Base-by-base conservation (phyloP, 192 early-diverging fungal species). In the Lobosporangium transversale region DNA sequence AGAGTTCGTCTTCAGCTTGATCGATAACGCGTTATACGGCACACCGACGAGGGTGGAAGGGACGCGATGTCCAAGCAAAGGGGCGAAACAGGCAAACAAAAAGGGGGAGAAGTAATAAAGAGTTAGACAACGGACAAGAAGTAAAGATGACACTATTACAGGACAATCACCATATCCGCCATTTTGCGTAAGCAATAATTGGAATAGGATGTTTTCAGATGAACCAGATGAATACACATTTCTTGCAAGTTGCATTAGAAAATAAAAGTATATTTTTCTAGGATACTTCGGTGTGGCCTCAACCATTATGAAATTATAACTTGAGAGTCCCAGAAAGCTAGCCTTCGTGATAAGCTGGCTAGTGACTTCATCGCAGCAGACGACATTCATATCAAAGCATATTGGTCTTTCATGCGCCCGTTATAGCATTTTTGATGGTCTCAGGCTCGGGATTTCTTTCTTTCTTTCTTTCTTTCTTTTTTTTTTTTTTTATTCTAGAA, bases 401-500 rank as follows among this genome's bases (percentile, higher is more conserved):
- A 83, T 91, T 12, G 82, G 84, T 51, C 66, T 91, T 15, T 70
- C 89, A 48, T 91, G 89, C 60, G 65, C 89, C 74, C 85, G 89
- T 52, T 90, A 89, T 53, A 87, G 89, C 24, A 74, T 90, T 64
- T 68, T 90, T 70, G 87, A 84, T 2, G 87, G 87, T 21, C 67
- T 83, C 14, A 87, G 89, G 1, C 80, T 90, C 17, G 89, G 89
- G 1, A 80, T 90, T 24, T 84, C 83, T 21, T 90, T 89, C 44
- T 85, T 90, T n/a, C 85, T 87, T 0, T 87, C 89, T 2, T 83
- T 89, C 47, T 85, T n/a, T 85, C 89, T n/a, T 86, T 87, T 0
- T 87, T 88, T 2, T 83, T 89, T 43, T 85, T 83, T 20, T 81
- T 83, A 1, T 79, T 88, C 23, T 85, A 85, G 71, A 88, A 88